phyloP scores from a whole-genome alignment of 805 yeast genomes.

The Saccharomyces eubayanus region DNA sequence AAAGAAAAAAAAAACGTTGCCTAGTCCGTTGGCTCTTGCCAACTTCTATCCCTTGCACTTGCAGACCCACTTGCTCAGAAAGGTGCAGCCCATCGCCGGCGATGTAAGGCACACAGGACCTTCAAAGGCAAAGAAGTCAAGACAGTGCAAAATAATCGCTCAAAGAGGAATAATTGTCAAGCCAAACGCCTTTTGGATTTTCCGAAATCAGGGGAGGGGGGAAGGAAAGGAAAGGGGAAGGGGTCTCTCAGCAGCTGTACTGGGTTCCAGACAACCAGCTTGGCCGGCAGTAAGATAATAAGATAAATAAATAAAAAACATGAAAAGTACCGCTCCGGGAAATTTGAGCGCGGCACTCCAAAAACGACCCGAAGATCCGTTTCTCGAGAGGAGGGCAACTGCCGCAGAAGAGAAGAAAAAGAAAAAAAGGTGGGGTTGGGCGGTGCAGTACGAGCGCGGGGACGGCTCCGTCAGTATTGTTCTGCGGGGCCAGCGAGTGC shows the following conservation, averaged over 20 bases:
- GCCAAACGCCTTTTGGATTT: neutral
- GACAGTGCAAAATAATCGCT: neutral
- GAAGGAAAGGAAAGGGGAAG: neutral
- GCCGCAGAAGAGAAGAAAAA: neutral
- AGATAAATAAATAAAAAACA: neutral
- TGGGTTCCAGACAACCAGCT: neutral
- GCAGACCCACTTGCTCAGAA: neutral
- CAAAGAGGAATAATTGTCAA: neutral
- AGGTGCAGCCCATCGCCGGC: neutral
- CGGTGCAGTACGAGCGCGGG: neutral
- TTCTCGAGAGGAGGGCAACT: neutral
- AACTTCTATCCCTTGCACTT: neutral
- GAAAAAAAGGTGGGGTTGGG: neutral
- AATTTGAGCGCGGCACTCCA: neutral
- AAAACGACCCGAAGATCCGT: neutral
- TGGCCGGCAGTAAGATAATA: neutral
- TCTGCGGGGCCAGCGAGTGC: neutral
- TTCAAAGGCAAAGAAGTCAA: neutral
- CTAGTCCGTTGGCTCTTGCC: neutral
- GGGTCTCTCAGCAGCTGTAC: neutral
- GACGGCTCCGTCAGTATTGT: neutral
- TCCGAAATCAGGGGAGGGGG: neutral
- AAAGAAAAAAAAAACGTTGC: neutral
- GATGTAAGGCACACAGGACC: neutral
- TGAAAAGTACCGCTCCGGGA: neutral